Base-by-base conservation (phyloP, 257 asterid genomes). In the Solanum paucissectum region DNA sequence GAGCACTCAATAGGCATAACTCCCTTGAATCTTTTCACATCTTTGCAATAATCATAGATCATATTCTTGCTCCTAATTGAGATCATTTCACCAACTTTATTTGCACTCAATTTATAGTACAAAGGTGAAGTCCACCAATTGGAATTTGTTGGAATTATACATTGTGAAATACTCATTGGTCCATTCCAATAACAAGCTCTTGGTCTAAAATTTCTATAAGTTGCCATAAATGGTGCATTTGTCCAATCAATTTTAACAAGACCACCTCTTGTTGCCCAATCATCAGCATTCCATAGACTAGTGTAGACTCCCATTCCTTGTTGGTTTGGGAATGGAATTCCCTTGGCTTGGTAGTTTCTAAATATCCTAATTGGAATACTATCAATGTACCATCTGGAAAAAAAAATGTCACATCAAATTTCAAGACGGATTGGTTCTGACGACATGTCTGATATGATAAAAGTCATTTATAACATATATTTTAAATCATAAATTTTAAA, bases 241-340 rank as follows among this genome's bases (percentile, higher is more conserved):
- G 25, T 88, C 99, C 98, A 95, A 73, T 96, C 91, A 23, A 91
- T 94, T 91, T 93, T 96, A 2, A 84, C 99, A 10, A 86, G 92
- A 20, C 98, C 98, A 0, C 94, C 93, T 88, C 94, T 92, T 0
- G 98, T 96, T 18, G 99, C 99, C 98, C 99, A 95, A 55, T 91
- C 88, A 84, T 95, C 98, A 3, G 94, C 98, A 87, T 95, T 93
- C 99, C 98, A 96, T 37, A 95, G 90, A 92, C 98, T 96, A 21
- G 94, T 88, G 87, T 94, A 92, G 3, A 89, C 95, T 87, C 92
- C 89, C 99, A 96, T 95, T 11, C 94, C 92, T 87, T 93, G 93
- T 87, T 88, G 87, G 72, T 89, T 92, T 25, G 98, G 98, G 86
- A 89, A 96, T 0, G 94, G 92, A 72, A 95, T 90, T 5, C 97